Percentiles rank a stretch among this genome's conserved stretches.
phyloP scores from a whole-genome alignment of 441 rosid species.

The Mallotus japonicus region DNA sequence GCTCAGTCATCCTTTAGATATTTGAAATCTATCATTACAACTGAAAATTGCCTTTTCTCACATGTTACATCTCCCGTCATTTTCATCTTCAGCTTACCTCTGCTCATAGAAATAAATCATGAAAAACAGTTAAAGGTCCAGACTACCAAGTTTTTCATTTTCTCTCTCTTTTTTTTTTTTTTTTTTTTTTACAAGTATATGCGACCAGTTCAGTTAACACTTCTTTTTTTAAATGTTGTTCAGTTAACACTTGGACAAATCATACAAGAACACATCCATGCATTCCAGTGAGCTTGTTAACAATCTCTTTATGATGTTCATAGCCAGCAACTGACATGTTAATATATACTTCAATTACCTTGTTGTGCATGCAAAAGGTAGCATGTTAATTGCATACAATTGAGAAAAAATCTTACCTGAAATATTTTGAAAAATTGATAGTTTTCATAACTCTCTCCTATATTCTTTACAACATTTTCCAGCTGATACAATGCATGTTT shows the following conservation, averaged over 20 bases:
- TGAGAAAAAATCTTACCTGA: slow-evolving; percentile 52
- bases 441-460: slow-evolving; percentile 72
- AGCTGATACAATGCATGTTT: slow-evolving; percentile 86
- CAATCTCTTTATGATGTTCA: neutral
- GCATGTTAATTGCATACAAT: neutral
- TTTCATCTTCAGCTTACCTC: neutral
- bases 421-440: slow-evolving; percentile 91
- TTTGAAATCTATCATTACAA: neutral
- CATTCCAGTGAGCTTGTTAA: neutral
- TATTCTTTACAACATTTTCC: slow-evolving; percentile 70
- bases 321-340: neutral
- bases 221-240: too few relatives aligned
- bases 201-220: neutral
- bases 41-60: slow-evolving; percentile 2
- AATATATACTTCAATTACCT: neutral
- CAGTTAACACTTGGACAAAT: too few relatives aligned
- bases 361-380: neutral
- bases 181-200: neutral
- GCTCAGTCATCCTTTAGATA: neutral
- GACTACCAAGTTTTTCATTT: neutral
- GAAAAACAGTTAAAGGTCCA: neutral
- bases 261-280: neutral
- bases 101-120: neutral
- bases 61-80: neutral
- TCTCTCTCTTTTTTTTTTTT: neutral